Base-by-base conservation (phyloP, 2,329 filamentous ascomycete species). In the Talaromyces piceae region DNA sequence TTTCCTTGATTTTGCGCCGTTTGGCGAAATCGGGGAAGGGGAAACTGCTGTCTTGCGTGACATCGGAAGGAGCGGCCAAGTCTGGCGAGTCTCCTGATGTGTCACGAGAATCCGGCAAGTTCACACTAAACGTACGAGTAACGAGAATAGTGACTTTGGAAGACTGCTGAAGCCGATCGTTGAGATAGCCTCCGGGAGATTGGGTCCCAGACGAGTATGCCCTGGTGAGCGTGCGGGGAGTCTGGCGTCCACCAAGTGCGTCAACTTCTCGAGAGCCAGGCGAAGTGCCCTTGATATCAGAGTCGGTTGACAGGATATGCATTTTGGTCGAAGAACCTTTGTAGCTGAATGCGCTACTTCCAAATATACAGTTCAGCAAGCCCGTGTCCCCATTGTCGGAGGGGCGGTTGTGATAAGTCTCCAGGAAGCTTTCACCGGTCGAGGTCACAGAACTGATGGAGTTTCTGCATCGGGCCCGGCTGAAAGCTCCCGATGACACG, bases 271-370 rank as follows among this genome's bases (percentile, higher is more conserved):
- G 53, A 13, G 26, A 47, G 28, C 49, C 41, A n/a, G 65, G 62
- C 4, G 64, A 66, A 11, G 57, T 56, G 16, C 54, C 55, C 25
- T 58, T 59, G 5, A 62, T 53, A 23, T 69, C 66, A 39, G 65
- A 64, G 54, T 72, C 68, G 2, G 68, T 64, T 20, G 72, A 72
- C 54, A 81, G 72, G 49, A 81, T 76, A 60, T 82, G 79, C 61
- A 82, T 74, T 61, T 82, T 82, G 41, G 79, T 82, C 22, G 77
- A 80, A 7, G 78, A 76, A n/a, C 77, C 77, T 37, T 76, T 69
- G 59, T 81, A 80, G 54, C 74, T 77, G 61, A 80, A 77, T 33
- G 76, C 74, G 49, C 75, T 75, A 54, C 78, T 80, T 25, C 79
- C 80, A 60, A 82, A 82, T 61, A 82, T 82, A 63, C 79, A 82